Conservation (phyloP, 306 rosid species). For the Cucurbita moschata region DNA sequence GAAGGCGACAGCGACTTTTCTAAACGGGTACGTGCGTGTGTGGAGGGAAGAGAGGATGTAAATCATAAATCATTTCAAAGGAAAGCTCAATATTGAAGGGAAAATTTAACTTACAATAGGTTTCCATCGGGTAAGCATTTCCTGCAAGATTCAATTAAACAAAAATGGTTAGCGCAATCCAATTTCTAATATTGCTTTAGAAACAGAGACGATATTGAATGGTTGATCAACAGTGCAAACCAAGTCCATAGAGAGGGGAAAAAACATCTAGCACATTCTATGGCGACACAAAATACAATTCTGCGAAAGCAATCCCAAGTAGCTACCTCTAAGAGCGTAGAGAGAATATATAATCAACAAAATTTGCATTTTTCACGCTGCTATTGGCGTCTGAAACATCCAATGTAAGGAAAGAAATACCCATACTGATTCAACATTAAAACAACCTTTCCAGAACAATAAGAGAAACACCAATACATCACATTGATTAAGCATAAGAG, state of each 20-base stretch:
- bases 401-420: background rate
- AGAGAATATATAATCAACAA: background rate
- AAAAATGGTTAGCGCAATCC: background rate
- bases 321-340: background rate
- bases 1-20: background rate
- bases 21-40: background rate
- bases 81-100: background rate
- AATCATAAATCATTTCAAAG: background rate
- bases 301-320: background rate
- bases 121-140: constrained; percentile 77
- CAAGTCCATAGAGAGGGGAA: background rate
- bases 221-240: too few species aligned
- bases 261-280: background rate
- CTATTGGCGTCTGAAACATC: background rate
- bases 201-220: background rate
- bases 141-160: constrained; percentile 35
- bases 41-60: too few species aligned
- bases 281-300: background rate
- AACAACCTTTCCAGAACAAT: background rate
- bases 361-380: background rate
- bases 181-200: background rate
- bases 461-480: background rate
- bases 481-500: background rate
- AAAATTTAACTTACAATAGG: constrained; percentile 52
- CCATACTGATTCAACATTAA: background rate